phyloP scores from a whole-genome alignment of 495 filamentous ascomycete species.

The Cenococcum geophilum region DNA sequence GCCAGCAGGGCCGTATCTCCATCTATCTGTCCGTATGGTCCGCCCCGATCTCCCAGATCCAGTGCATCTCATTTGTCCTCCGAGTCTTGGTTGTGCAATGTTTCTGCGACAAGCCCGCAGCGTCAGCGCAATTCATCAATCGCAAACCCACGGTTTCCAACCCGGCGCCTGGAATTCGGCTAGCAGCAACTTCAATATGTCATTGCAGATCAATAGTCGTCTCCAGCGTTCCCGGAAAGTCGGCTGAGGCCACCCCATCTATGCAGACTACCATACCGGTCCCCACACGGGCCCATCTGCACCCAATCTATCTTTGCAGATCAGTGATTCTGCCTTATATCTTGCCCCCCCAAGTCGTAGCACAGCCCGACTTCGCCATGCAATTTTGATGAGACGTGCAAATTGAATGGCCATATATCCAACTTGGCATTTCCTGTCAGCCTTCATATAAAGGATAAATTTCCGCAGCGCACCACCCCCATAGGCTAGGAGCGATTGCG shows the following conservation, averaged over 20 bases:
- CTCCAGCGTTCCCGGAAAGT: not conserved
- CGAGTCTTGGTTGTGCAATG: not conserved
- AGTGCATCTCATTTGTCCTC: not conserved
- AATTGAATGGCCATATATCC: not conserved
- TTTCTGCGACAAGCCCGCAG: not conserved
- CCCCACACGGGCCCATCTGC: not conserved
- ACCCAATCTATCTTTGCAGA: not conserved
- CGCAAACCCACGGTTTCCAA: not conserved
- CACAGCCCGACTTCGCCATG: no score
- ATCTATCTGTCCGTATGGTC: not conserved
- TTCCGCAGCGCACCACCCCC: not conserved
- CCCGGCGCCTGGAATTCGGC: constrained; percentile 1
- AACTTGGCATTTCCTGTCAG: not conserved
- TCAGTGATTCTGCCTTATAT: not conserved
- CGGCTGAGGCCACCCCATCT: not conserved
- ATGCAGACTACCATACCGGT: not conserved
- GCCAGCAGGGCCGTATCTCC: not conserved
- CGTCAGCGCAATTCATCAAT: constrained; percentile 1
- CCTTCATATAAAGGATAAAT: not conserved
- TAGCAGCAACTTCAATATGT: not conserved
- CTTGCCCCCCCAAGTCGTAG: not conserved
- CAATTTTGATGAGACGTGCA: no score
- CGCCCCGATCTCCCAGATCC: not conserved
- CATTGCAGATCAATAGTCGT: not conserved
- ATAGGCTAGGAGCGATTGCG: not conserved